A percentile compares a stretch with the other conserved stretches of the same genome.
phyloP scores from a whole-genome alignment of 2,329 filamentous ascomycete species.

The Orbilia brochopaga region DNA sequence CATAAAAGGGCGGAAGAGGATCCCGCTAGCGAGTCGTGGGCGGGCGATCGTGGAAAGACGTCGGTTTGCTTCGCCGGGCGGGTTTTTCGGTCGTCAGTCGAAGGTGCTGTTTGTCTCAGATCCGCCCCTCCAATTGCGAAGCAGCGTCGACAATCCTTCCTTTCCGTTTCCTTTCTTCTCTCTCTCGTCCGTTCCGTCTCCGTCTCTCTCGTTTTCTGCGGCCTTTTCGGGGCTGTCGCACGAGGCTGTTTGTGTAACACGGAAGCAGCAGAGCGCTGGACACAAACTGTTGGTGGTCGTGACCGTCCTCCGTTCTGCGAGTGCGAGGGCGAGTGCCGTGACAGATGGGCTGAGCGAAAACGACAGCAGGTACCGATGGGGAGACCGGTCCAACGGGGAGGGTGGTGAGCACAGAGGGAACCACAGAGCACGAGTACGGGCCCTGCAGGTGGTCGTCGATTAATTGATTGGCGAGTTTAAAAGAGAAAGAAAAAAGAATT shows the following conservation, averaged over 20 bases:
- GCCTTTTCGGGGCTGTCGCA: slow-evolving; percentile 29
- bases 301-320: slow-evolving; percentile 8
- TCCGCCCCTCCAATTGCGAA: slow-evolving; percentile 32
- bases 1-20: slow-evolving; percentile 32
- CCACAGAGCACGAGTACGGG: background rate
- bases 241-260: slow-evolving; percentile 45
- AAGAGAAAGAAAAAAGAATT: too few relatives aligned
- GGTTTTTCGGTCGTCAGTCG: slow-evolving; percentile 7
- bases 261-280: slow-evolving; percentile 23
- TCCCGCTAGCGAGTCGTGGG: slow-evolving; percentile 3
- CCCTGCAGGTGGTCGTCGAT: background rate
- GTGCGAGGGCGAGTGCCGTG: slow-evolving; percentile 13
- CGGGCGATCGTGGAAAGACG: too few relatives aligned
- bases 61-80: background rate
- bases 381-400: background rate
- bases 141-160: slow-evolving; percentile 28
- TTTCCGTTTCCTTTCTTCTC: too few relatives aligned
- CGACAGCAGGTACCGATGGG: slow-evolving; percentile 6
- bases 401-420: background rate
- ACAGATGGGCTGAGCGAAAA: background rate
- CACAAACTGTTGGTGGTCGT: slow-evolving; percentile 22
- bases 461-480: background rate
- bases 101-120: slow-evolving; percentile 42
- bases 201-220: slow-evolving; percentile 19
- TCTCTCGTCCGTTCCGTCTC: background rate